These are phyloP conservation scores for Pittosporum tobira DNA, from an alignment of 129 eudicot species.

Conservation along the genomic window DNA sequence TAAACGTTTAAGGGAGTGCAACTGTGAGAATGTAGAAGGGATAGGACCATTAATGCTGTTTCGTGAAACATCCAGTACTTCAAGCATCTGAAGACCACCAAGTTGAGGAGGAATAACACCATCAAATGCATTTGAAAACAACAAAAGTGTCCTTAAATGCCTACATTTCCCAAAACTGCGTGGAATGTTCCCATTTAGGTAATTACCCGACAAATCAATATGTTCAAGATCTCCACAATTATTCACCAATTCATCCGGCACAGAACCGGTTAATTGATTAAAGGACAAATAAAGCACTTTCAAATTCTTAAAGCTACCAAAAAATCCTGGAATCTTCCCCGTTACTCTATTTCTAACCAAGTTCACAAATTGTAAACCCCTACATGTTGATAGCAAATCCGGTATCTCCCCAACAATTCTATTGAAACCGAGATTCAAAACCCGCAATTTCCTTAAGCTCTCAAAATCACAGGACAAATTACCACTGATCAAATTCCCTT, in stretches of 20 bases:
- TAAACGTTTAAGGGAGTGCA: conserved; percentile 10
- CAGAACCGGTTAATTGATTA: conserved; percentile 36
- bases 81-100: conserved; percentile 36
- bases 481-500: conserved; percentile 53
- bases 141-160: conserved; percentile 41
- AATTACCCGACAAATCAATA: conserved; percentile 49
- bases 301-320: conserved; percentile 38
- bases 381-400: conserved; percentile 36
- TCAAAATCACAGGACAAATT: conserved; percentile 31
- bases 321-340: conserved; percentile 39
- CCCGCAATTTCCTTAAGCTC: conserved; percentile 42
- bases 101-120: conserved; percentile 51
- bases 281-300: conserved; percentile 41
- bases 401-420: conserved; percentile 44
- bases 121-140: conserved; percentile 39
- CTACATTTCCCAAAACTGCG: conserved; percentile 37
- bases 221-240: conserved; percentile 44
- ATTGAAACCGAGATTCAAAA: conserved; percentile 52
- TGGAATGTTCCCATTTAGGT: conserved; percentile 39
- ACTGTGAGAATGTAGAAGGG: conserved; percentile 17
- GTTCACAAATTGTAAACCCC: conserved; percentile 25
- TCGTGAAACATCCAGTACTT: conserved; percentile 55
- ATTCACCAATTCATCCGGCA: conserved; percentile 29
- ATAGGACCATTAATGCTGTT: conserved; percentile 35
- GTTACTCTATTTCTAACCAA: conserved; percentile 40